Conservation (phyloP, 1,284 basidiomycete species). For the Ustilago loliicola region DNA sequence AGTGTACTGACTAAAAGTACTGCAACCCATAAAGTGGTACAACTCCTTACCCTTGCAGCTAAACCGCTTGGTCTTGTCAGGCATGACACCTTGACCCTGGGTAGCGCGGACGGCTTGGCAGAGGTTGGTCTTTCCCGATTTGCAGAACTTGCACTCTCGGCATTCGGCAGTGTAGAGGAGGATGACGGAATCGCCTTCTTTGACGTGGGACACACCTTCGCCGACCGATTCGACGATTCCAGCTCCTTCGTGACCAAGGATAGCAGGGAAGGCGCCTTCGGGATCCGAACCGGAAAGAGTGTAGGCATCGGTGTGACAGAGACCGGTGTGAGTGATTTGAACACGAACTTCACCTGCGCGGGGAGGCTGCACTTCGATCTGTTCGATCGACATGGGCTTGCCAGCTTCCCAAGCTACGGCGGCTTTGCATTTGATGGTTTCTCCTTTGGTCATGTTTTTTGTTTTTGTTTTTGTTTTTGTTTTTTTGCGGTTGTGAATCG, state of each 20-base stretch:
- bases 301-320: slow-evolving; percentile 98
- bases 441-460: slow-evolving; percentile 50
- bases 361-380: slow-evolving; percentile 93
- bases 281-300: slow-evolving; percentile 96
- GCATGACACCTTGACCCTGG: slow-evolving; percentile 97
- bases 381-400: slow-evolving; percentile 88
- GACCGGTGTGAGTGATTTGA: slow-evolving; percentile 90
- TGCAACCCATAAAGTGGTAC: slow-evolving; percentile 97
- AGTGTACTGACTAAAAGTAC: slow-evolving; percentile 98
- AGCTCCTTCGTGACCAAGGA: slow-evolving; percentile 76
- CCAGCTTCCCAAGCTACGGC: slow-evolving; percentile 96
- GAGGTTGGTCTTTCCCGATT: slow-evolving; percentile 94
- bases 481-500: background rate
- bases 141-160: slow-evolving; percentile 80
- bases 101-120: slow-evolving; percentile 82
- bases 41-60: slow-evolving; percentile 88
- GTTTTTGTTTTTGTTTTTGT: background rate
- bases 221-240: slow-evolving; percentile 87
- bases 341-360: slow-evolving; percentile 91
- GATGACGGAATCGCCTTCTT: slow-evolving; percentile 79
- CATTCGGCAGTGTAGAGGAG: slow-evolving; percentile 74
- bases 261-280: slow-evolving; percentile 95
- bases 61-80: slow-evolving; percentile 92
- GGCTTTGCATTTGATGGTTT: slow-evolving; percentile 73
- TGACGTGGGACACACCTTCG: slow-evolving; percentile 88